A percentile compares a stretch with the other conserved stretches of the same genome.
Evolutionary conservation across 495 filamentous ascomycete species (phyloP).

Genomic region (Pseudomonodictys pantanalensis): DNA sequence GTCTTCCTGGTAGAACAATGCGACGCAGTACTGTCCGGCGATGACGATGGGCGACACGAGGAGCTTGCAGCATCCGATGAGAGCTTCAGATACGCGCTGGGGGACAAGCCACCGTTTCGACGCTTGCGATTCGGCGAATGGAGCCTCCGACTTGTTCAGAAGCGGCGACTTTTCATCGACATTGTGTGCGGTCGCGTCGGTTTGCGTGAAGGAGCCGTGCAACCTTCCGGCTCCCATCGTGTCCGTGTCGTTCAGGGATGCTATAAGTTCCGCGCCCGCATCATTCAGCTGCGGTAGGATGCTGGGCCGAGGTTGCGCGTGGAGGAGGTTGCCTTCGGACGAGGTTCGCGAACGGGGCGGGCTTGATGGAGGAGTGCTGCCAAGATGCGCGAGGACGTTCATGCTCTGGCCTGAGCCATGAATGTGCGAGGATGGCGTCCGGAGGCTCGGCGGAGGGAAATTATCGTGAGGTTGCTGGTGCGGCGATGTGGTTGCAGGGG

Average conservation of each 20-base stretch:
- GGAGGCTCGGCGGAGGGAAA: not conserved
- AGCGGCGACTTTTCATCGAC: constrained; percentile 69
- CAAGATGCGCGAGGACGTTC: constrained; percentile 88
- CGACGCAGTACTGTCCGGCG: constrained; percentile 75
- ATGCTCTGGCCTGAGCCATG: constrained; percentile 67
- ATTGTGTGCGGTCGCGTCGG: constrained; percentile 27
- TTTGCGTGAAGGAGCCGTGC: constrained; percentile 10
- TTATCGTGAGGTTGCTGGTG: not conserved
- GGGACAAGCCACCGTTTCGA: constrained; percentile 53
- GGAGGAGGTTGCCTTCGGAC: constrained; percentile 30
- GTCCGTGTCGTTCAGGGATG: constrained; percentile 18
- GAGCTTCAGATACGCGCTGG: constrained; percentile 56
- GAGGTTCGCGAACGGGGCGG: constrained; percentile 32
- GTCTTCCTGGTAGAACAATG: constrained; percentile 74
- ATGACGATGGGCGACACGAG: constrained; percentile 73
- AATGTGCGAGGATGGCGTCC: constrained; percentile 1
- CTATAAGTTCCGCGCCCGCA: constrained; percentile 23
- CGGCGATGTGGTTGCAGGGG: constrained; percentile 7
- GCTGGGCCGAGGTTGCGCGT: constrained; percentile 7
- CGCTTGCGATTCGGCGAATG: constrained; percentile 14
- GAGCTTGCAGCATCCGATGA: constrained; percentile 68
- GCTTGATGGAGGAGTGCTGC: constrained; percentile 51
- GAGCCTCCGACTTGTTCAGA: constrained; percentile 36
- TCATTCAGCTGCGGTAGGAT: constrained; percentile 10
- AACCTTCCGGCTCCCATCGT: constrained; percentile 20